Base-by-base conservation (phyloP, 2,329 filamentous ascomycete species). In the Stemphylium vesicarium region DNA sequence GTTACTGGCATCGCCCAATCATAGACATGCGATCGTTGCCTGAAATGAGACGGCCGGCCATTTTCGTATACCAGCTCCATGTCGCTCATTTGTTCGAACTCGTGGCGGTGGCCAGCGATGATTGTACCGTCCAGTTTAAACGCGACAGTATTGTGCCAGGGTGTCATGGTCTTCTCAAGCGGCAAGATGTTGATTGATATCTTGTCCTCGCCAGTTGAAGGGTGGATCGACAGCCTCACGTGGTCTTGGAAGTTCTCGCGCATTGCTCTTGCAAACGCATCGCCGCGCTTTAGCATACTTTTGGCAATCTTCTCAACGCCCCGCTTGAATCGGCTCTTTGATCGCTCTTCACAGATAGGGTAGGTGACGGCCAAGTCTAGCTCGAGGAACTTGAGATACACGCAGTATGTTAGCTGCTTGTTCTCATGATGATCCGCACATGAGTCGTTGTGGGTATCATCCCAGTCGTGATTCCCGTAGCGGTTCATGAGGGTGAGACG, bases 191-290 rank as follows among this genome's bases (percentile, higher is more conserved):
- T 50, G 32, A 66, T 62, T 5, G 63, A 64, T 15, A 68, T 46
- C 44, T 68, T 68, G 53, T 63, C 54, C 39, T 62, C 53, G 1
- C 63, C 63, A 12, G 55, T 61, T 3, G 59, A 59, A n/a, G 56
- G 41, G 35, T 68, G 65, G 46, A 68, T 68, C 5, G 65, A 68
- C 9, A 68, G 55, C 10, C 65, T 51, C 20, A 68, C 40, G 16
- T 64, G 50, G 35, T 65, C 32, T 13, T 58, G 62, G 26, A 59
- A 63, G 15, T 51, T 33, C 40, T 62, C 22, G 42, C 53, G 57
- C 53, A 63, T 29, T 38, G 62, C 62, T 32, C 50, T 37, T 10
- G 58, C 50, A 38, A 57, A 59, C 12, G 53, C 54, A 40, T 61
- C 51, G 48, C 65, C 61, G 35, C 63, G 49, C 33, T 60, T 20